Evolutionary conservation across 2,329 filamentous ascomycete genomes (phyloP), one percentile per base, ranked within the genome.

Genomic region (Talaromyces sp.): DNA sequence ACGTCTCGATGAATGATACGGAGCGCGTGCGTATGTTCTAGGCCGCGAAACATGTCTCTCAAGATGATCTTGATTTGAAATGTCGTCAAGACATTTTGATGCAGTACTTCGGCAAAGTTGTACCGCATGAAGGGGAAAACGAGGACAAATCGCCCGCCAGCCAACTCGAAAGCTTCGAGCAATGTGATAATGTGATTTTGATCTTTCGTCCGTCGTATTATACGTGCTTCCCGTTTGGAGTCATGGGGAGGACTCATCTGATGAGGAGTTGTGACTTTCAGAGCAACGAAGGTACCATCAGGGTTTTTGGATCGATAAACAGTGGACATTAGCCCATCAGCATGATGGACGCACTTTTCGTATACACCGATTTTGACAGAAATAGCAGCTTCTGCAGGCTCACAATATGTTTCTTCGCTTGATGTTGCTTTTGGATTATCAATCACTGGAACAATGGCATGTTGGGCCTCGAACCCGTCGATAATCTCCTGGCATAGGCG

Each of bases 1-100:
- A 99, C 82, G 73, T 99, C 95, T 64, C 95, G 88, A 75, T 99
- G 95, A 63, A 99, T 90, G 65, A 99, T 93, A 8, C 87, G 90
- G 27, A 87, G 79, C 8, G 76, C 70, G 74, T 99, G 95, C 2
- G 97, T 82, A 70, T 90, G 84, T 1, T 79, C 79, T 2, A 99
- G 83, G 7, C 87, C 93, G 3, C 79, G 76, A 73, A 97, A 90
- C 7, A 95, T 73, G 69, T 93, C 88, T 11, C 78, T 77, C 83
- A 95, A 75, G 82, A 86, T 80, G 13, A 77, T 73, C 59, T 76
- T 78, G 8, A 74, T 76, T 63, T 85, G 80, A 8, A 67, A 54
- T 57, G 76, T 72, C 41, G 73, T 74, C 65, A 77, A 77, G 76
- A 70, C 79, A 72, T 70, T 74, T 50, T 77, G 74, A 54, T 82